phyloP scores from a whole-genome alignment of 768 basidiomycete genomes.

The Hericium rajendrae region DNA sequence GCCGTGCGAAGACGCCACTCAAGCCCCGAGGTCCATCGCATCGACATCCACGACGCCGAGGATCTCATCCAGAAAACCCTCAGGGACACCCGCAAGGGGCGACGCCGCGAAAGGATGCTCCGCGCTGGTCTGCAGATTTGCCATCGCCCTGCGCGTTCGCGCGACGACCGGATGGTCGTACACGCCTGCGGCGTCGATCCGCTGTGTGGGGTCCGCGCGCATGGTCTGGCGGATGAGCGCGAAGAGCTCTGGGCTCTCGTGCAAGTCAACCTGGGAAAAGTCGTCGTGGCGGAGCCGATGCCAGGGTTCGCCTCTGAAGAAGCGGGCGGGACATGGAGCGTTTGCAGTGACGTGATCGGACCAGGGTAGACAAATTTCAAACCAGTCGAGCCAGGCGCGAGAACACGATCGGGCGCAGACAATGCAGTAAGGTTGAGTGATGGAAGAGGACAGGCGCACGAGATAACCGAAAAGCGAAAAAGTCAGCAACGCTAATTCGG shows the following conservation, averaged over 20 bases:
- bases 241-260: conserved; percentile 51
- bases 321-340: background rate
- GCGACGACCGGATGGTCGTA: conserved; percentile 53
- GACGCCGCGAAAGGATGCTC: conserved; percentile 46
- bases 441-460: background rate
- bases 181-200: conserved; percentile 49
- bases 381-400: background rate
- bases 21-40: conserved; percentile 20
- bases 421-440: background rate
- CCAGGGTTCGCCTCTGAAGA: conserved; percentile 81
- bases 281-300: conserved; percentile 87
- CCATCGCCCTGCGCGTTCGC: conserved; percentile 56
- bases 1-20: background rate
- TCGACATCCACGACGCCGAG: conserved; percentile 21
- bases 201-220: conserved; percentile 53
- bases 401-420: background rate
- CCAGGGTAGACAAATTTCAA: background rate
- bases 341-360: background rate
- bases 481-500: conserved; percentile 1
- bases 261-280: conserved; percentile 75
- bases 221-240: conserved; percentile 69
- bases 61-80: conserved; percentile 58
- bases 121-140: conserved; percentile 22
- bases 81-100: conserved; percentile 50
- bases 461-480: background rate